Base-by-base conservation (phyloP, 2,329 filamentous ascomycete genomes). In the Neophaeococcomyces mojaviensis region DNA sequence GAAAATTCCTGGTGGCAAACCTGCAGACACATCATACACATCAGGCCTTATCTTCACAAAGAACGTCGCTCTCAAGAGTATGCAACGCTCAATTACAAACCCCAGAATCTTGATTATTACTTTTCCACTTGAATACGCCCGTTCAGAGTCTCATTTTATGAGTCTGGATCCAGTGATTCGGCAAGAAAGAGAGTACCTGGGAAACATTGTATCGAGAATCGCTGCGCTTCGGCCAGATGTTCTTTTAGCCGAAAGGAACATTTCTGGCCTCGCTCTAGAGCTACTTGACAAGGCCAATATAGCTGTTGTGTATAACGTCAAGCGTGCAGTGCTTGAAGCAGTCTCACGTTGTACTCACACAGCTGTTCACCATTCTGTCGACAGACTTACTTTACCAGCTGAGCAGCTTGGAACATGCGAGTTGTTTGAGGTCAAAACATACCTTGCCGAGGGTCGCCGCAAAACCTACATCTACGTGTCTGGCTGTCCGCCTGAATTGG, bases 11-110 rank as follows among this genome's bases (percentile, higher is more conserved):
- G 90, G 92, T 13, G 90, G 89, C 13, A 84, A 78, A 53, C 89
- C 90, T 15, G 82, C 86, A 19, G 90, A 98, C 64, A 97, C 90
- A 5, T 82, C 84, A n/a, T 98, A 98, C 63, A 84, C 97, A 13
- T 95, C 92, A 8, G 94, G 92, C 0, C 83, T 98, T 7, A 89
- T 98, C 1, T 98, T 98, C 63, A 92, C 88, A 10, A 98, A 98
- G 63, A 98, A 98, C 53, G 71, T 98, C 41, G 92, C 94, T 0
- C 70, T 97, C 43, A 98, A 98, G 63, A 94, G 85, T 64, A 98
- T 98, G 92, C 83, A 86, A 15, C 79, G 92, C 47, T 86, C 81
- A 52, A 92, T 97, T 51, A 66, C 76, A 10, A 83, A 86, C 45
- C 92, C 92, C 2, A 82, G 88, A 26, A 92, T 98, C 50, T 76